These are phyloP conservation scores for Breynia disticha DNA, from an alignment of 441 rosid genomes.

Conservation along the genomic window DNA sequence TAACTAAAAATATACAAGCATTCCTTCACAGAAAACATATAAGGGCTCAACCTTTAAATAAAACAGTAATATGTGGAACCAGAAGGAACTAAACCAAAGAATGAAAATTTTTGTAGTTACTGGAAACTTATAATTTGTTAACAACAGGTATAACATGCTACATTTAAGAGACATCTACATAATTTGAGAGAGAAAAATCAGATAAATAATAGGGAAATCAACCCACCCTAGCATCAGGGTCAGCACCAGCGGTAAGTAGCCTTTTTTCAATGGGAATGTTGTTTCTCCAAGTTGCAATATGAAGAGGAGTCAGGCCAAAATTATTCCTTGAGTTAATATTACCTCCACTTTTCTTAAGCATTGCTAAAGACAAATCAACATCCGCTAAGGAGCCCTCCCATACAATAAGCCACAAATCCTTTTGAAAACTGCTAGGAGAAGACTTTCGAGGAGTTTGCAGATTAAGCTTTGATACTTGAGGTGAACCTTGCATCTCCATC, in stretches of 20 bases:
- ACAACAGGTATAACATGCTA: too few species aligned
- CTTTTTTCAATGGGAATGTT: conserved; percentile 81
- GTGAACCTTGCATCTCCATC: conserved; percentile 52
- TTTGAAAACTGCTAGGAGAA: conserved; percentile 32
- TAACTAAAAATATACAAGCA: too few species aligned
- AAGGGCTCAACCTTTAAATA: too few species aligned
- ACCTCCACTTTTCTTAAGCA: conserved; percentile 76
- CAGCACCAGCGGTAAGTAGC: conserved; percentile 92
- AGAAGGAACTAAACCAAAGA: too few species aligned
- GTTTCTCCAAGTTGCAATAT: conserved; percentile 93
- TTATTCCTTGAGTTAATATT: conserved; percentile 64
- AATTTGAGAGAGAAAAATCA: not conserved
- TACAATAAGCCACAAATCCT: conserved; percentile 75
- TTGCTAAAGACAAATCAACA: conserved; percentile 58
- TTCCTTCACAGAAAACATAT: too few species aligned
- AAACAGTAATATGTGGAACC: too few species aligned
- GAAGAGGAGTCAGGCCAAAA: conserved; percentile 86
- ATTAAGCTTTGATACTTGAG: conserved; percentile 56
- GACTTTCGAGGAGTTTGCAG: conserved; percentile 42
- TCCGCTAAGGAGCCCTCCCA: conserved; percentile 79
- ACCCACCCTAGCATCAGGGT: conserved; percentile 96
- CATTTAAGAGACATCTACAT: not conserved
- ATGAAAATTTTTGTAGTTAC: too few species aligned
- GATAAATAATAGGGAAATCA: conserved; percentile 13
- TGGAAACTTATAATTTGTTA: too few species aligned